Conservation (phyloP, 2,329 filamentous ascomycete species). For the Fusarium albidum region DNA sequence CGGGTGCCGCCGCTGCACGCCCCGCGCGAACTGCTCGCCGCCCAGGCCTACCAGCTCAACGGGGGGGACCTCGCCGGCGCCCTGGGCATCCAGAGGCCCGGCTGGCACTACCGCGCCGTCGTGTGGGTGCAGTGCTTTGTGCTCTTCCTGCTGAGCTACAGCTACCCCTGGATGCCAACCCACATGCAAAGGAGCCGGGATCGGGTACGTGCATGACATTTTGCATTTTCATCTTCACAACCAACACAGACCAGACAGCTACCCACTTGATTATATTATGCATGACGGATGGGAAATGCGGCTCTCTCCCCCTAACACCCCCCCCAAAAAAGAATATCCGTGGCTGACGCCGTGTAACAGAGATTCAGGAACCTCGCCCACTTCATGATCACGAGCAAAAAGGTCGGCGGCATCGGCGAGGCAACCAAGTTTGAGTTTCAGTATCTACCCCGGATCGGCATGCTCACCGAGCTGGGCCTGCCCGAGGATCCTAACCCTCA, state of each 20-base stretch:
- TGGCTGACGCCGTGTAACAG: conserved; percentile 32
- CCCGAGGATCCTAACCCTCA: conserved; percentile 1
- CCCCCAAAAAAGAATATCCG: background rate
- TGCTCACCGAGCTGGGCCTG: conserved; percentile 45
- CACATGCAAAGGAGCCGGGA: conserved; percentile 48
- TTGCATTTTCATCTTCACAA: too few species aligned
- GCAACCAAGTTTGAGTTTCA: conserved; percentile 75
- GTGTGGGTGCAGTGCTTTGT: conserved; percentile 73
- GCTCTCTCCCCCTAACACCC: too few species aligned
- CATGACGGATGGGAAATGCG: conserved; percentile 1
- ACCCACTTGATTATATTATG: too few species aligned
- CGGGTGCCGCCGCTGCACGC: conserved; percentile 71
- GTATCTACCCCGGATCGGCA: conserved; percentile 63
- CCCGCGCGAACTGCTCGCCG: conserved; percentile 72
- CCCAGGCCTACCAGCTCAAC: conserved; percentile 75
- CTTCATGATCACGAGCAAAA: conserved; percentile 68
- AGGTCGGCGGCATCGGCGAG: conserved; percentile 66
- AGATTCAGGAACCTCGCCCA: conserved; percentile 39
- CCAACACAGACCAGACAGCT: background rate
- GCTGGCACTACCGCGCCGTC: conserved; percentile 65
- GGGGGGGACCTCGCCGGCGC: conserved; percentile 68
- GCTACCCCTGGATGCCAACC: conserved; percentile 47
- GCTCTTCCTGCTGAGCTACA: conserved; percentile 64
- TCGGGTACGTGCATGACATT: conserved; percentile 36
- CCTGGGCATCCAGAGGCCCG: conserved; percentile 65